These are phyloP conservation scores for Phytopythium kandeliae DNA, from an alignment of 352 stramenopile genomes.

Conservation along the genomic window DNA sequence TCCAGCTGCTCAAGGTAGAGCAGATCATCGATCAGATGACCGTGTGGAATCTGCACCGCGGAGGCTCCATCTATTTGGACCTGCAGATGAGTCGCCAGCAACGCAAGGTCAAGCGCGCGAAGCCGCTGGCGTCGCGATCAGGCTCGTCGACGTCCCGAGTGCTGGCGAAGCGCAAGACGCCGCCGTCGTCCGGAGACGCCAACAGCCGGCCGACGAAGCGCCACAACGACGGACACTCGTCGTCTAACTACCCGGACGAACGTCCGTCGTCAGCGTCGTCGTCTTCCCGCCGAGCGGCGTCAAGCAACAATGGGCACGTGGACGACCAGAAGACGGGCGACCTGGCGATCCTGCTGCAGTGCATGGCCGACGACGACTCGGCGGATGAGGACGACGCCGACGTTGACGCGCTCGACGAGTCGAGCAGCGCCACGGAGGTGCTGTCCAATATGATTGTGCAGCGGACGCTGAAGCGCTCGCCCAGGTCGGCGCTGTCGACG, in stretches of 20 bases:
- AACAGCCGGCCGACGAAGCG: neutral
- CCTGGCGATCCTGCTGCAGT: conserved; percentile 5
- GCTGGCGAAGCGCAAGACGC: conserved; percentile 3
- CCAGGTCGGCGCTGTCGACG: conserved; percentile 27
- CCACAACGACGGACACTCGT: conserved; percentile 2
- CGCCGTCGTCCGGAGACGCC: neutral
- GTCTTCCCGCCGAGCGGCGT: neutral
- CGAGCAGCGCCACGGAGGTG: conserved; percentile 70
- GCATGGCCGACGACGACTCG: conserved; percentile 25
- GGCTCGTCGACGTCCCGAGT: neutral
- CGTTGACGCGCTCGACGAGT: conserved; percentile 52
- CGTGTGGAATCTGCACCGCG: conserved; percentile 78
- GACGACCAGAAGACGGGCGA: conserved; percentile 11
- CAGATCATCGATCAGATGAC: conserved; percentile 88
- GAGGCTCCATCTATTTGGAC: conserved; percentile 82
- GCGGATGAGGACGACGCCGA: conserved; percentile 62
- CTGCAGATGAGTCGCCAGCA: conserved; percentile 85
- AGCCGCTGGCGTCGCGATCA: conserved; percentile 17
- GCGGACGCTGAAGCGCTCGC: conserved; percentile 57
- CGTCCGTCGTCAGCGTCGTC: conserved; percentile 2
- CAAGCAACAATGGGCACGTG: conserved; percentile 17
- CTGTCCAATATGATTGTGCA: conserved; percentile 75
- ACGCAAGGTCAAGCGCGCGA: conserved; percentile 69
- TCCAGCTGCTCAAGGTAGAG: conserved; percentile 81
- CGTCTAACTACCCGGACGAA: neutral